Evolutionary conservation across 2,329 filamentous ascomycete genomes (phyloP).

Genomic region (Piedraia hortae): DNA sequence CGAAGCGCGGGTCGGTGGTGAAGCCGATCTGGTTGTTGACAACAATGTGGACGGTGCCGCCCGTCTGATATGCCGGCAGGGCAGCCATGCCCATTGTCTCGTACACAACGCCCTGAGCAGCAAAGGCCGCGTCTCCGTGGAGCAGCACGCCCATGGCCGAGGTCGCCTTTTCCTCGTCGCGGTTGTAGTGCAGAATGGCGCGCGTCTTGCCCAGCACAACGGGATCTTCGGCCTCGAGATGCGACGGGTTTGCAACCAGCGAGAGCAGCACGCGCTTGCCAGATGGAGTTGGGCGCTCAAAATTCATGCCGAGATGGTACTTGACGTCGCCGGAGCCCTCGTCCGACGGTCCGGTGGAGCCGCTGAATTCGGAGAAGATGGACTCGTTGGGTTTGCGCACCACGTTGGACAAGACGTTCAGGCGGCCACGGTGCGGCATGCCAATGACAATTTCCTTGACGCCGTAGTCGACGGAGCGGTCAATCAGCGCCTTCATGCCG

Average conservation of each 20-base stretch:
- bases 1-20: constrained; percentile 91
- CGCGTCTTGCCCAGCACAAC: constrained; percentile 94
- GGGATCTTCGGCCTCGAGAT: constrained; percentile 92
- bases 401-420: constrained; percentile 94
- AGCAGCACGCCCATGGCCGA: constrained; percentile 88
- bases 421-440: constrained; percentile 95
- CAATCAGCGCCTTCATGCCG: constrained; percentile 97
- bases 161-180: constrained; percentile 67
- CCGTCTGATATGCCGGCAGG: constrained; percentile 84
- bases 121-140: constrained; percentile 91
- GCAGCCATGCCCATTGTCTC: constrained; percentile 96
- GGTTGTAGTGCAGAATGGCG: constrained; percentile 96
- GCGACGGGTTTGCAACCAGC: constrained; percentile 90
- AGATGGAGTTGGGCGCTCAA: constrained; percentile 89
- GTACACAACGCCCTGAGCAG: constrained; percentile 89
- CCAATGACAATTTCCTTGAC: constrained; percentile 98
- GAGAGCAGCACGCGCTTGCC: constrained; percentile 98
- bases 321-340: constrained; percentile 98
- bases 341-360: constrained; percentile 61
- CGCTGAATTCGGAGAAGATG: constrained; percentile 95
- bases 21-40: constrained; percentile 99
- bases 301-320: constrained; percentile 99
- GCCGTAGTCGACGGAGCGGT: constrained; percentile 91
- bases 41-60: constrained; percentile 85
- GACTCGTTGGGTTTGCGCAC: constrained; percentile 98